Evolutionary conservation across 1,139 yeast genomes (phyloP), one percentile per base, ranked within the genome.

Genomic region (Meyerozyma guilliermondii): DNA sequence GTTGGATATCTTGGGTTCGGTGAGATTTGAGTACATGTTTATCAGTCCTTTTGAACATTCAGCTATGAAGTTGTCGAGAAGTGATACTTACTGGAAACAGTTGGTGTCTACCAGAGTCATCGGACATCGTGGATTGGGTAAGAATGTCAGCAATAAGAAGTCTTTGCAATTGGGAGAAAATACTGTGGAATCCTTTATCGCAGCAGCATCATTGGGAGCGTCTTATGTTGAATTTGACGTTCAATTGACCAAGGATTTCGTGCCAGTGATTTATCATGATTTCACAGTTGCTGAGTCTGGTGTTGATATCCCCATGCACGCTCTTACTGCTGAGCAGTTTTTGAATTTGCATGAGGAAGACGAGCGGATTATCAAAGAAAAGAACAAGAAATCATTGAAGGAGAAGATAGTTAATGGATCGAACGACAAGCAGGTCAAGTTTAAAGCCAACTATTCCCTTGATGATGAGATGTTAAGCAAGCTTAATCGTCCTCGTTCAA

Each of bases 101-200:
- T 69, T 88, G 47, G 91, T 85, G 4, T 80, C 94, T 0, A 87
- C 97, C 2, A 74, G 96, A 49, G 96, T 92, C 30, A 92, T 92
- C 65, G 98, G 98, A 1, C 98, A 92, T 59, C 80, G 98, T 56
- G 98, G 98, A 7, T 71, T 89, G 51, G 98, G 98, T 50, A 91
- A 89, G 67, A 92, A 92, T 63, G 69, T 71, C 35, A 76, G 80
- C 48, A 76, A 78, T 39, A 76, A 83, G 42, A 82, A 80, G 50
- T 86, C 96, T 5, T 73, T 92, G 56, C 98, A 92, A 64, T 71
- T 92, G 47, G 98, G 98, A 36, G 98, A 92, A 58, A 92, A 92
- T 58, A 92, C 98, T 0, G 86, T 92, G 29, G 97, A 91, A 58
- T 87, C 96, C 1, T 92, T 92, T 53, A 87, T 92, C 58, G 96